Base-by-base conservation (phyloP, 2,329 filamentous ascomycete genomes). In the Orbilia brochopaga region DNA sequence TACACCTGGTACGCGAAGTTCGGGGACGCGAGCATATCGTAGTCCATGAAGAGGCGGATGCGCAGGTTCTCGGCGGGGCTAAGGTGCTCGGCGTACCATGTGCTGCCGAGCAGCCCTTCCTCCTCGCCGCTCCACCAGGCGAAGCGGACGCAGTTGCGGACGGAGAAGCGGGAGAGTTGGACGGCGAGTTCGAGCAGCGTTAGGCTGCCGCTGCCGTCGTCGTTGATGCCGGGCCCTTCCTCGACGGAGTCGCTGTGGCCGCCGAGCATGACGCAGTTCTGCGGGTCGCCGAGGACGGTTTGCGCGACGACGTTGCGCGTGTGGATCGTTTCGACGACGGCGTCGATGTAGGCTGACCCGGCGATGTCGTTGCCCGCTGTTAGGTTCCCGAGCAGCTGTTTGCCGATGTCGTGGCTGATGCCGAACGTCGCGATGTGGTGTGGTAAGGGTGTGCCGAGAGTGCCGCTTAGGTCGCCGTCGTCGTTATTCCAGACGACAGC, bases 401-500 rank as follows among this genome's bases (percentile, higher is more conserved):
- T n/a, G 1, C 64, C 73, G 44, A 52, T 17, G 4, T 53, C 51
- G n/a, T 51, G 51, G 4, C 55, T 59, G 21, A 72, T 57, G 13
- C 69, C 73, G 61, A 74, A 72, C 8, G 65, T 67, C 15, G 74
- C 60, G 27, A 73, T 54, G 24, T 73, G 69, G 27, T 73, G 17
- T 24, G 61, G 51, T 51, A 21, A 30, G 19, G 87, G 86, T 0
- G 81, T 82, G 10, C 88, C 89, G 2, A 94, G 82, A 0, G 90
- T 92, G 44, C 90, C 90, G 56, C 84, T 83, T 0, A 91, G 79
- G 2, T 80, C 78, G 1, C 86, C 89, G 0, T 83, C 80, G 6
- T 86, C 86, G 75, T 87, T 88, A 81, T 93, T 91, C 80, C 90
- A 92, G 55, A 94, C 83, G 13, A 94, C 80, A 0, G 87, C 88